Evolutionary conservation across 2,329 filamentous ascomycete genomes (phyloP).

Genomic region (Pseudocercospora macadamiae): DNA sequence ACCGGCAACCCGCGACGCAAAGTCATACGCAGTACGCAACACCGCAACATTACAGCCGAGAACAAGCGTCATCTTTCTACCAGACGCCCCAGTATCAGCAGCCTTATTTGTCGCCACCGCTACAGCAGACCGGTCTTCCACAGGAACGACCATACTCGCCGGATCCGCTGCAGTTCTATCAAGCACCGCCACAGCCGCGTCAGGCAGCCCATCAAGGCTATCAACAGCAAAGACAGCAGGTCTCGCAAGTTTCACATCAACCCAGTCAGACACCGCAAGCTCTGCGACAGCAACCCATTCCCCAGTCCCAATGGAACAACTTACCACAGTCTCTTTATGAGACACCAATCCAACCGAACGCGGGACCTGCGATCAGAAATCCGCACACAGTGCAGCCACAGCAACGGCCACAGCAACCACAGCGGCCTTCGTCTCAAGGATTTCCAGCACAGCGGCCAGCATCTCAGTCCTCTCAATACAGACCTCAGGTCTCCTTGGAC

Average conservation of each 20-base stretch:
- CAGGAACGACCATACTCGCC: slow-evolving; percentile 22
- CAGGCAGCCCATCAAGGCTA: slow-evolving; percentile 11
- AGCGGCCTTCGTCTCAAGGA: slow-evolving; percentile 9
- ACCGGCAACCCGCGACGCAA: slow-evolving; percentile 10
- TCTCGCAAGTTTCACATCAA: slow-evolving; percentile 10
- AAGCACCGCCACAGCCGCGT: slow-evolving; percentile 18
- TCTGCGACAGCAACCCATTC: slow-evolving; percentile 10
- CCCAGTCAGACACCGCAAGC: slow-evolving; percentile 7
- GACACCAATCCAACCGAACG: not conserved
- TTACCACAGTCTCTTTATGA: slow-evolving; percentile 1
- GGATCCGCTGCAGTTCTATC: slow-evolving; percentile 25
- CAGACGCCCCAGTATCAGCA: slow-evolving; percentile 26
- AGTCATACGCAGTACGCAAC: slow-evolving; percentile 18
- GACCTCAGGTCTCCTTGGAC: not conserved
- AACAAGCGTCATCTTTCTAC: slow-evolving; percentile 20
- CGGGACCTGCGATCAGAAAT: not conserved
- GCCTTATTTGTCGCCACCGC: slow-evolving; percentile 23
- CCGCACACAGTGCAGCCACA: slow-evolving; percentile 11
- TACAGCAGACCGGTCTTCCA: slow-evolving; percentile 11
- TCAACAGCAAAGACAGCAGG: slow-evolving; percentile 19
- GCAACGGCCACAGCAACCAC: slow-evolving; percentile 11
- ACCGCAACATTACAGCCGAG: slow-evolving; percentile 24
- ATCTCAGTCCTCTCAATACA: slow-evolving; percentile 4
- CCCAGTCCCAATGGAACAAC: slow-evolving; percentile 11
- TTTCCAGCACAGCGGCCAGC: not conserved